Evolutionary conservation across 225 moss, liverwort and hornwort species (phyloP), one percentile per base, ranked within the genome.

Genomic region (Asterella californica): DNA sequence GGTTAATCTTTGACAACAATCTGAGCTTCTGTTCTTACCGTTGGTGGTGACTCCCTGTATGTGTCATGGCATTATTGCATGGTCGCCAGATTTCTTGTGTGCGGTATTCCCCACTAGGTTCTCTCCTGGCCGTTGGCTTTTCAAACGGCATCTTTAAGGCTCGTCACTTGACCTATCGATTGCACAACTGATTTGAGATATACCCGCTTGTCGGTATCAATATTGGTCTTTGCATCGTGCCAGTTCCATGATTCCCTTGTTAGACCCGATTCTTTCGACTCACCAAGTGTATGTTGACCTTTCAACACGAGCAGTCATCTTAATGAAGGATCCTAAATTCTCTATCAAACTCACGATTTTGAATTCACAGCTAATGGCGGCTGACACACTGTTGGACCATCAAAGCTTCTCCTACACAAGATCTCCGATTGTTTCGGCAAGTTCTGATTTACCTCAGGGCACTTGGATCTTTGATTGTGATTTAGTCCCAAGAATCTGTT

Each of bases 371-470:
- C 76, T 90, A 27, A 37, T 90, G 67, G 57, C 66, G 17, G 78
- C 83, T 42, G 85, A 77, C 54, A 82, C 76, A 1, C 83, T 90
- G 36, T 70, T 78, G 4, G 90, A 90, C 50, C 81, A 88, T 63
- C 90, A 90, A 83, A 90, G 88, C 81, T 90, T 90, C 72, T 90
- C 90, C 15, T 90, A 86, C 34, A 88, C 90, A 64, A 88, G 90
- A 84, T 88, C 88, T 80, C 72, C 81, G 67, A 79, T 90, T 48
- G 75, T 78, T 80, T 74, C 82, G 88, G 90, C 80, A 88, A 90
- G 83, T 77, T 81, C 21, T 30, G 33, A 3, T 54, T 25, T 42
- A 0, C 22, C 50, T 74, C 37, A 70, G 37, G 15, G 24, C 19
- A 67, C 29, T 32, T 18, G 7, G 42, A 42, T 42, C 42, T 42